A percentile compares a stretch with the other conserved stretches of the same genome.
These are phyloP conservation scores for Eutrema salsugineum DNA, from an alignment of 441 rosid species.

Conservation along the genomic window DNA sequence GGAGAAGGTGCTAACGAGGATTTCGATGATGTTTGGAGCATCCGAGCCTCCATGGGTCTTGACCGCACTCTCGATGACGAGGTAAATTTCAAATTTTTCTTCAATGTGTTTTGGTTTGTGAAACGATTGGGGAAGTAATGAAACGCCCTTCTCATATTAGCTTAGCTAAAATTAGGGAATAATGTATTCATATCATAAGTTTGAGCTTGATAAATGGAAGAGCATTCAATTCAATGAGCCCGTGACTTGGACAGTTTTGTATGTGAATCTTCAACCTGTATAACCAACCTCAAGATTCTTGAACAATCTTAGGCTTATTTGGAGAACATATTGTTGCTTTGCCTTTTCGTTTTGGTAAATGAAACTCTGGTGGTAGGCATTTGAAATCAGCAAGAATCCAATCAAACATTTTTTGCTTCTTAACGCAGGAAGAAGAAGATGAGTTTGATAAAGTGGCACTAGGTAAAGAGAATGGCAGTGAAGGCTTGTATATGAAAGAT, in stretches of 20 bases:
- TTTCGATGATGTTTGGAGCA: slow-evolving; percentile 45
- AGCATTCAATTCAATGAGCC: not conserved
- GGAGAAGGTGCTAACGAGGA: slow-evolving; percentile 20
- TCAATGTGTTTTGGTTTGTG: not conserved
- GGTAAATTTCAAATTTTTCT: slow-evolving; percentile 26
- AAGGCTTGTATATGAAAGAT: slow-evolving; percentile 35
- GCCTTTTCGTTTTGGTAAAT: not conserved
- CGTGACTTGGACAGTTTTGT: not conserved
- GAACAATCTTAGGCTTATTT: not conserved
- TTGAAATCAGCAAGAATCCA: not conserved
- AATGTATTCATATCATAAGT: not conserved
- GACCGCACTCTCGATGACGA: slow-evolving; percentile 70
- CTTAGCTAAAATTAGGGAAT: not conserved
- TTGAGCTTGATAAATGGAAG: not conserved
- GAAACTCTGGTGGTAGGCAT: not conserved
- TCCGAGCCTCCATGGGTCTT: slow-evolving; percentile 61
- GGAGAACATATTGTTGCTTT: not conserved
- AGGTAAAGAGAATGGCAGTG: slow-evolving; percentile 35
- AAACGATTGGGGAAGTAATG: not conserved
- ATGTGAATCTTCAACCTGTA: not conserved
- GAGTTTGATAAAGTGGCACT: slow-evolving; percentile 51
- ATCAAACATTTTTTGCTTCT: not conserved
- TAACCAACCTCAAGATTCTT: not conserved
- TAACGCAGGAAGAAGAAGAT: slow-evolving; percentile 52
- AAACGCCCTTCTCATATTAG: not conserved